A percentile compares a stretch with the other conserved stretches of the same genome.
These are phyloP conservation scores for Orbilia javanica DNA, from an alignment of 2,329 filamentous ascomycete genomes.

Conservation along the genomic window DNA sequence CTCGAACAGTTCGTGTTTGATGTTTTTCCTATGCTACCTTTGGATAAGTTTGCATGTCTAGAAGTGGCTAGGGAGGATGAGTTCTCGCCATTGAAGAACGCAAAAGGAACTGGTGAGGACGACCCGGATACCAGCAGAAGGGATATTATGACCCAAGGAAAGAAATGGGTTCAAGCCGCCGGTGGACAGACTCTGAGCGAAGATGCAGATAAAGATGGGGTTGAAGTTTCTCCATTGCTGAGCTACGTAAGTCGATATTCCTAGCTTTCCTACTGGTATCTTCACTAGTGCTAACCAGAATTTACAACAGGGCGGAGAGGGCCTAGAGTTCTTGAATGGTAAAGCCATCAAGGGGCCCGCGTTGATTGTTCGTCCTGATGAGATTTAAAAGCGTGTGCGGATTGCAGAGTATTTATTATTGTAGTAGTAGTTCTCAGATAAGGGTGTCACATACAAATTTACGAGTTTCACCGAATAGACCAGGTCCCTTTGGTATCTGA, in stretches of 20 bases:
- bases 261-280: background rate
- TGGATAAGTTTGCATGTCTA: conserved; percentile 92
- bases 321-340: conserved; percentile 71
- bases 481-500: conserved; percentile 1
- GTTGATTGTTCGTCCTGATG: conserved; percentile 64
- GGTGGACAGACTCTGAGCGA: conserved; percentile 81
- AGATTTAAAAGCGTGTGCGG: background rate
- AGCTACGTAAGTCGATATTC: conserved; percentile 84
- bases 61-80: conserved; percentile 97
- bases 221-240: conserved; percentile 91
- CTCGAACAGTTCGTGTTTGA: conserved; percentile 99
- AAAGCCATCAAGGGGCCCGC: conserved; percentile 71
- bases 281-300: background rate
- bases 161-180: conserved; percentile 83
- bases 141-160: conserved; percentile 90
- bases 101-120: conserved; percentile 85
- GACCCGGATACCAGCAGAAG: conserved; percentile 91
- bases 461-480: conserved; percentile 7
- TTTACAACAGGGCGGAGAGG: conserved; percentile 72
- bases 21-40: conserved; percentile 88
- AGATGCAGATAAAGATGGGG: conserved; percentile 71
- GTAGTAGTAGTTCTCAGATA: background rate
- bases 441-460: no score
- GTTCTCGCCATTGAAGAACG: conserved; percentile 97
- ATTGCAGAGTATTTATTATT: background rate